These are phyloP conservation scores for Metschnikowia similis DNA, from an alignment of 805 yeast species.

Conservation along the genomic window DNA sequence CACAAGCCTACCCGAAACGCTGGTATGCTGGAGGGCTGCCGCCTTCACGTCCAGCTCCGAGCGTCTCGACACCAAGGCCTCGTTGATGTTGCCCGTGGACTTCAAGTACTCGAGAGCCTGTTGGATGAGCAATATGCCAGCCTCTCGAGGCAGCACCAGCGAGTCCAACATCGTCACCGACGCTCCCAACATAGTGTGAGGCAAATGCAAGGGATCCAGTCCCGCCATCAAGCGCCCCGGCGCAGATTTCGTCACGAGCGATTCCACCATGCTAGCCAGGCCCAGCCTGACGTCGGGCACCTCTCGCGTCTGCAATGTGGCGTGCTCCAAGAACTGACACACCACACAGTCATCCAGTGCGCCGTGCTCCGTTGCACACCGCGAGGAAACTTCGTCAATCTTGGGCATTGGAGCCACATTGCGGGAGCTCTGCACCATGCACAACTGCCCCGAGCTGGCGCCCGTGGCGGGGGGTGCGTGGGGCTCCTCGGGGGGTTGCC, in stretches of 20 bases:
- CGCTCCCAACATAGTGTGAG: neutral
- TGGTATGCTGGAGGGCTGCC: neutral
- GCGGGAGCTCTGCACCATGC: neutral
- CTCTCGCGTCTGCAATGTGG: neutral
- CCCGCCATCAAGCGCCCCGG: neutral
- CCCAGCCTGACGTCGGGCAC: neutral
- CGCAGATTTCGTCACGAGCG: neutral
- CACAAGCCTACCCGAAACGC: neutral
- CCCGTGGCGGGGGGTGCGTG: conserved; percentile 2
- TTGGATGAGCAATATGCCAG: neutral
- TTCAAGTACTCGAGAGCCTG: conserved; percentile 1
- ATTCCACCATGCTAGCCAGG: neutral
- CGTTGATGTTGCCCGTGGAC: neutral
- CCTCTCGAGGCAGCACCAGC: neutral
- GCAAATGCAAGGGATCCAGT: neutral
- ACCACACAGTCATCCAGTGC: neutral
- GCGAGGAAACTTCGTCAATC: neutral
- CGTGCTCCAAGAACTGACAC: neutral
- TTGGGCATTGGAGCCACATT: neutral
- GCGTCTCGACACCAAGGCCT: neutral
- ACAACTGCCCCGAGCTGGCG: neutral
- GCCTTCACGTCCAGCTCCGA: neutral
- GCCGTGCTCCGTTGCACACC: neutral
- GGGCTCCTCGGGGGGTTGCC: neutral
- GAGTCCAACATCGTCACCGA: neutral